These are phyloP conservation scores for Trichaptum fuscoviolaceum DNA, from an alignment of 768 basidiomycete genomes.

Conservation along the genomic window DNA sequence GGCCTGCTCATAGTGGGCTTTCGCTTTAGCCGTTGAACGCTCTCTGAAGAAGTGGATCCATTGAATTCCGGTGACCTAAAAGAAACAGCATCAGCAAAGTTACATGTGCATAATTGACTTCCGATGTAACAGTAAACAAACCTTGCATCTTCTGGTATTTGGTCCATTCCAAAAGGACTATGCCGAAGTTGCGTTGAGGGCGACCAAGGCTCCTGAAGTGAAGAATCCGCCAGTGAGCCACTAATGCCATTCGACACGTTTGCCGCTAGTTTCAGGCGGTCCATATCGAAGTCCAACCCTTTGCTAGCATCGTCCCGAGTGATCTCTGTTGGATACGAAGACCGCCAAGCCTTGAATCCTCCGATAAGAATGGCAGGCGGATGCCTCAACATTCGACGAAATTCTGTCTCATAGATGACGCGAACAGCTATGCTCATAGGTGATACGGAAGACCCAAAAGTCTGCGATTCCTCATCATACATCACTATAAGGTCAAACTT, in stretches of 20 bases:
- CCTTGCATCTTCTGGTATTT: constrained; percentile 4
- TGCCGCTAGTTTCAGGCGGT: background rate
- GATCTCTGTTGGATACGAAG: constrained; percentile 14
- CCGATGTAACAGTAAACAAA: background rate
- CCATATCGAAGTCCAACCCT: background rate
- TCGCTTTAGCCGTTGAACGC: background rate
- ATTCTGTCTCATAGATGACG: constrained; percentile 70
- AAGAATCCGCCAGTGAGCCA: constrained; percentile 1
- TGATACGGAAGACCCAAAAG: constrained; percentile 41
- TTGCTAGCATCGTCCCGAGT: constrained; percentile 28
- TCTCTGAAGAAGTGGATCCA: background rate
- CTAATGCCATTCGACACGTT: constrained; percentile 4
- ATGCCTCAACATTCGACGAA: constrained; percentile 63
- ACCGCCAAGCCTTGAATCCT: constrained; percentile 79
- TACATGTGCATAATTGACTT: background rate
- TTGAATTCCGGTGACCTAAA: background rate
- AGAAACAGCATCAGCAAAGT: background rate
- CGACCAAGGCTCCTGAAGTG: background rate
- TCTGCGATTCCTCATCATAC: constrained; percentile 65
- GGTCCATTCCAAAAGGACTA: constrained; percentile 2
- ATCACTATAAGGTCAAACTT: constrained; percentile 86
- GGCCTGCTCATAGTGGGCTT: background rate
- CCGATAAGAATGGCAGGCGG: constrained; percentile 82
- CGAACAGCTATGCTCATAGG: constrained; percentile 57
- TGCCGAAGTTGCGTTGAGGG: constrained; percentile 1